These are phyloP conservation scores for Paspalum vaginatum DNA, from an alignment of 176 grass and related monocot genomes.

Conservation along the genomic window DNA sequence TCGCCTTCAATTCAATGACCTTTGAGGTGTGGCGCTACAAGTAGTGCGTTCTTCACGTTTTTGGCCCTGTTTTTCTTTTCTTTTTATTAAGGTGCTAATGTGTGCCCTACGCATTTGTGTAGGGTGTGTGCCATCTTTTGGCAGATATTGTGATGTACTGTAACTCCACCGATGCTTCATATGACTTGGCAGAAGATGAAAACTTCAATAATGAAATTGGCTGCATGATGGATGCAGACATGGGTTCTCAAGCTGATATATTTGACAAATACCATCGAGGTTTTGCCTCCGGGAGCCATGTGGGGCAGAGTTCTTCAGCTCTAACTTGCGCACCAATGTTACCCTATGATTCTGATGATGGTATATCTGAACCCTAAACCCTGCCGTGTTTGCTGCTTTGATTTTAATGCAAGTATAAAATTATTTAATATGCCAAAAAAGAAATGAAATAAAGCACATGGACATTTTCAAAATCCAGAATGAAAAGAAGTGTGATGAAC, in stretches of 20 bases:
- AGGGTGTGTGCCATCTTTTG: slow-evolving; percentile 90
- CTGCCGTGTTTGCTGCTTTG: slow-evolving; percentile 8
- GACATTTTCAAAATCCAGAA: neutral
- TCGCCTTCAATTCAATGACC: slow-evolving; percentile 79
- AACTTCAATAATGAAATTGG: slow-evolving; percentile 55
- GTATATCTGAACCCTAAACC: slow-evolving; percentile 33
- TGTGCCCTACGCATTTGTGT: slow-evolving; percentile 25
- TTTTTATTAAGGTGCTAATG: slow-evolving; percentile 13
- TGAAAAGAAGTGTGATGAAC: slow-evolving; percentile 13
- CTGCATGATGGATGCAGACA: slow-evolving; percentile 58
- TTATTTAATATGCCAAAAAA: neutral
- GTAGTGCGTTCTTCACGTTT: neutral
- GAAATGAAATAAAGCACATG: neutral
- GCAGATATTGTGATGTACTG: slow-evolving; percentile 74
- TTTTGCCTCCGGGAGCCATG: slow-evolving; percentile 49
- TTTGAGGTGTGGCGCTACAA: slow-evolving; percentile 67
- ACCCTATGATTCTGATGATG: slow-evolving; percentile 49
- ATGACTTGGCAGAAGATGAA: slow-evolving; percentile 68
- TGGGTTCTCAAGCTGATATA: slow-evolving; percentile 45
- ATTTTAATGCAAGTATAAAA: neutral
- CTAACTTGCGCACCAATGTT: slow-evolving; percentile 39
- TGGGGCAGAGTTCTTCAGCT: slow-evolving; percentile 51
- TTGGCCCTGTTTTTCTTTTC: neutral
- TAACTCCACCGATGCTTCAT: slow-evolving; percentile 50
- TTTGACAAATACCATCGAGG: slow-evolving; percentile 59